Evolutionary conservation across 306 rosid genomes (phyloP).

Genomic region (Cyamopsis tetragonoloba): DNA sequence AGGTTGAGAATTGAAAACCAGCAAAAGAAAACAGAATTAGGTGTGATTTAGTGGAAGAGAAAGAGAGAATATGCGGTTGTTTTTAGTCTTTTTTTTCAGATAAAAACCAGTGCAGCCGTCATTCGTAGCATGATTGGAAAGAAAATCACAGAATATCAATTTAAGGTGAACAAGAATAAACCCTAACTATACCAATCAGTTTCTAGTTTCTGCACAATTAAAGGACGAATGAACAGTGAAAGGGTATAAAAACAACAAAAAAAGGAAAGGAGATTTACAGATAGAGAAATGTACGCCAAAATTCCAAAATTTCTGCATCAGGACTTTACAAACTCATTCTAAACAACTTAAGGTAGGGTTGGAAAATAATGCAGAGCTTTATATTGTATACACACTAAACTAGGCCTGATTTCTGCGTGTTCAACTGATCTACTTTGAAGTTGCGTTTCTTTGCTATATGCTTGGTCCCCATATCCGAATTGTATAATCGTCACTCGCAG

Average conservation of each 20-base stretch:
- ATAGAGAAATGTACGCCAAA: conserved; percentile 8
- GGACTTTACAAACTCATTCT: conserved; percentile 44
- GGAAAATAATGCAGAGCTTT: conserved; percentile 19
- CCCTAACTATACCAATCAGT: conserved; percentile 9
- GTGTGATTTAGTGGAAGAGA: no score
- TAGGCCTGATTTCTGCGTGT: neutral
- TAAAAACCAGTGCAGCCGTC: no score
- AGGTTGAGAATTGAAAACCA: no score
- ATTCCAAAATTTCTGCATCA: no score
- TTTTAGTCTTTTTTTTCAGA: no score
- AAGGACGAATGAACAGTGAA: neutral
- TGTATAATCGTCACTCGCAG: conserved; percentile 82
- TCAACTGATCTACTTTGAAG: conserved; percentile 34
- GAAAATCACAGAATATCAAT: no score
- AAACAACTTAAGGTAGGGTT: conserved; percentile 23
- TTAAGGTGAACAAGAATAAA: conserved; percentile 14
- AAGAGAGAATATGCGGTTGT: no score
- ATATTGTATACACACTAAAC: conserved; percentile 38
- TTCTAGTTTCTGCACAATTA: conserved; percentile 24
- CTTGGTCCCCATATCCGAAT: conserved; percentile 88
- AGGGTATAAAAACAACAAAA: neutral
- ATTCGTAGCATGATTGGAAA: no score
- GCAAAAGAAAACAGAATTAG: no score
- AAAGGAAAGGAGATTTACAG: conserved; percentile 14
- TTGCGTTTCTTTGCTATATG: conserved; percentile 22